Conservation (phyloP, 1,139 yeast genomes). For the Wickerhamiella infanticola region DNA sequence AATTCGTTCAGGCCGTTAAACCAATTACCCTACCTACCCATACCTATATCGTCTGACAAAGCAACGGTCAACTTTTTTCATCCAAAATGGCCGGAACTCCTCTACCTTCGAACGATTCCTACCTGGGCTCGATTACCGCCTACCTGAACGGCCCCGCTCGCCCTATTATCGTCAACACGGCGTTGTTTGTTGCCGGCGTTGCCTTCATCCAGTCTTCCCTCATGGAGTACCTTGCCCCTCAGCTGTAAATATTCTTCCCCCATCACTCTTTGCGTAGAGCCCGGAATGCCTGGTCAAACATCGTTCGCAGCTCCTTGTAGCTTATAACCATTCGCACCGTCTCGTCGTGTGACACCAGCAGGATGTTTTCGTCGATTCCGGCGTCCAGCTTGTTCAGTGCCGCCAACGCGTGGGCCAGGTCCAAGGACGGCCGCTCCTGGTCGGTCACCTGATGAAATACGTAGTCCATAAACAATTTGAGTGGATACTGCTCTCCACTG, state of each 20-base stretch:
- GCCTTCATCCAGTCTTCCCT: slow-evolving; percentile 26
- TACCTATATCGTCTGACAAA: not conserved
- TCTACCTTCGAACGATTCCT: slow-evolving; percentile 7
- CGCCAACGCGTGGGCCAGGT: slow-evolving; percentile 65
- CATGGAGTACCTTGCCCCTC: slow-evolving; percentile 28
- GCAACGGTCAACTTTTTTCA: not conserved
- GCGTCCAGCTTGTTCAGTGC: slow-evolving; percentile 83
- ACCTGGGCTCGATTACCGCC: slow-evolving; percentile 8
- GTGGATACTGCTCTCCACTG: slow-evolving; percentile 59
- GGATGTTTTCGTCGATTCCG: slow-evolving; percentile 70
- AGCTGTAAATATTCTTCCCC: slow-evolving; percentile 13
- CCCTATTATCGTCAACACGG: slow-evolving; percentile 20
- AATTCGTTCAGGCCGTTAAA: too few species aligned
- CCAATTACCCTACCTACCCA: too few species aligned
- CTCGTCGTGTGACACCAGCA: slow-evolving; percentile 73
- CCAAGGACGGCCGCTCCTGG: slow-evolving; percentile 60
- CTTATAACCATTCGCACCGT: slow-evolving; percentile 65
- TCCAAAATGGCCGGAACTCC: slow-evolving; percentile 2
- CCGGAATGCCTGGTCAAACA: slow-evolving; percentile 59
- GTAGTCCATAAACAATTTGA: slow-evolving; percentile 66
- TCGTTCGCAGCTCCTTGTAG: slow-evolving; percentile 62
- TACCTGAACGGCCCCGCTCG: slow-evolving; percentile 15
- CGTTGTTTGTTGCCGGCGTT: slow-evolving; percentile 25
- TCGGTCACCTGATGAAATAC: slow-evolving; percentile 78
- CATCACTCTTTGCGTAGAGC: slow-evolving; percentile 24